Evolutionary conservation across 2,329 filamentous ascomycete species (phyloP).

Genomic region (Sphaerulina vaccinii): DNA sequence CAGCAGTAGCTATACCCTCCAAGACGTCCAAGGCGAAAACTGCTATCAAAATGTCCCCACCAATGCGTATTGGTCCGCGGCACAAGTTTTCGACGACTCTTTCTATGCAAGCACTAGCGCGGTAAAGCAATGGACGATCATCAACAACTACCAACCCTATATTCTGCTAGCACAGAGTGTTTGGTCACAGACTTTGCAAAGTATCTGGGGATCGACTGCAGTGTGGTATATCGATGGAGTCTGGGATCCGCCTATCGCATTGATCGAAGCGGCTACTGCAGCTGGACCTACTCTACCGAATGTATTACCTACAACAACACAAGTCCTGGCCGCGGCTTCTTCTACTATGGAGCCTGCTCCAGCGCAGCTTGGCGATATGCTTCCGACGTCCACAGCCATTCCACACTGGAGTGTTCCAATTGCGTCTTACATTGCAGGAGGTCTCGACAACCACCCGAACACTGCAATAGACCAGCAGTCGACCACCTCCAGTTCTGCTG

Average conservation of each 20-base stretch:
- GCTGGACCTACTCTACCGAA: slow-evolving; percentile 10
- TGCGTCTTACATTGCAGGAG: no score
- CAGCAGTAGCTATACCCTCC: slow-evolving; percentile 21
- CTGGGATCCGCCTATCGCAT: slow-evolving; percentile 26
- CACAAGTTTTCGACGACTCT: slow-evolving; percentile 9
- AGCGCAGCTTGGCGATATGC: no score
- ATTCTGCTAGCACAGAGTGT: slow-evolving; percentile 17
- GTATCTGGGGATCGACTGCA: slow-evolving; percentile 19
- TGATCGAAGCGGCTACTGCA: slow-evolving; percentile 12
- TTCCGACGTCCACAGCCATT: no score
- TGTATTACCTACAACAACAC: no score
- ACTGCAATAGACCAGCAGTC: no score
- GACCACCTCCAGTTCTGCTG: no score
- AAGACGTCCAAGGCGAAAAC: slow-evolving; percentile 15
- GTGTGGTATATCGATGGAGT: slow-evolving; percentile 20
- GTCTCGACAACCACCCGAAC: no score
- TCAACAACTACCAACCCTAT: slow-evolving; percentile 28
- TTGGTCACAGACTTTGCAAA: slow-evolving; percentile 6
- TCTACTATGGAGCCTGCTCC: no score
- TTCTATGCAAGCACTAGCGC: slow-evolving; percentile 7
- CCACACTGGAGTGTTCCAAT: no score
- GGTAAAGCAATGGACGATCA: slow-evolving; percentile 23
- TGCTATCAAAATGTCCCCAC: slow-evolving; percentile 32
- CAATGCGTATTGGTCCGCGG: slow-evolving; percentile 24
- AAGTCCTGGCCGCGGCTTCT: no score